Evolutionary conservation across 441 rosid genomes (phyloP), one percentile per base, ranked within the genome.

Genomic region (Dalechampia spathulata): DNA sequence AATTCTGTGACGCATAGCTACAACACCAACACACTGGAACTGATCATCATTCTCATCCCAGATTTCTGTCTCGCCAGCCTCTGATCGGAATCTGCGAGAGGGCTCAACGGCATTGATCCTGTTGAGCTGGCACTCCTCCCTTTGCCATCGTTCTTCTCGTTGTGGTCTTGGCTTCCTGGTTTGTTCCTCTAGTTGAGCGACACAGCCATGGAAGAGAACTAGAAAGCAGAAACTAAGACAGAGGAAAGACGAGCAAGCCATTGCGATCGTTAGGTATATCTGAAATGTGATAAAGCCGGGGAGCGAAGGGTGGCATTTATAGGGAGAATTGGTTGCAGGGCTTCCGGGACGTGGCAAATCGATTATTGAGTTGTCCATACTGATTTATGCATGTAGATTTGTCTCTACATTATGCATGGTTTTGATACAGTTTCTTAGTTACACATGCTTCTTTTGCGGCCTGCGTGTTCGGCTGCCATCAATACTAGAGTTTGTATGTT

Each of bases 21-120:
- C 34, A 30, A 30, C 34, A 30, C 34, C 34, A 8, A 8, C 34
- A 8, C 34, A 30, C 8, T 30, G 34, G 30, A 78, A 71, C 59
- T 75, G 73, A 3, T 71, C 60, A 23, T 73, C 66, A 34, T 65
- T 67, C 15, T 60, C 66, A 55, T 72, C 68, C 83, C 77, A 75
- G 9, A 64, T 32, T 43, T 80, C 75, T 2, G 71, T 75, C 7
- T 36, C 0, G 4, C 83, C 79, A 0, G 81, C 86, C 62, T 77
- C 81, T 1, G 76, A 62, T 61, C 68, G 49, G 34, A 82, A 46
- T 5, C 66, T 67, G 44, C 75, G 71, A 25, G 61, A 40, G 20
- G 96, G 96, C 73, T 83, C 79, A 4, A 75, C 69, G 16, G 86
- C 72, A 30, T 72, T 62, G 13, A 86, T 79, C 66, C 70, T 62